Base-by-base conservation (phyloP, 805 yeast species). In the Candida argentea region DNA sequence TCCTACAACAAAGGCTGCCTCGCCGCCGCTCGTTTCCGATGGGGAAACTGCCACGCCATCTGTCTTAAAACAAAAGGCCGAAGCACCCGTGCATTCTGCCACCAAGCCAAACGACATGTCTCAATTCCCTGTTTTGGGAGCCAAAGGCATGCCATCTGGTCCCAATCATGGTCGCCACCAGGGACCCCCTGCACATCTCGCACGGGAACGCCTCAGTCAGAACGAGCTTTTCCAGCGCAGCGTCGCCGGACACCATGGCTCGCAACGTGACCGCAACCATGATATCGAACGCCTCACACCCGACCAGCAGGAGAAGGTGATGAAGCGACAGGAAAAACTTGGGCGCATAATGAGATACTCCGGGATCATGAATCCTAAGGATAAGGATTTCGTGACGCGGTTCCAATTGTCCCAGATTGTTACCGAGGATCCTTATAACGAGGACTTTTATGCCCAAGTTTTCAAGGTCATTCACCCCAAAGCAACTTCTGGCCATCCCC, bases 351-450 rank as follows among this genome's bases (percentile, higher is more conserved):
- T 81, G 48, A 76, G 73, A 46, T 84, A 78, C 59, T 81, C 91
- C 16, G 96, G 96, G 38, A 73, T 91, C 38, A 91, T 91, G 98
- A 84, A 86, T 44, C 94, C 95, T 33, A 82, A 89, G 60, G 98
- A 91, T 54, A 87, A 87, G 59, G 95, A 89, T 57, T 86, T 83
- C 48, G 89, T 91, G 27, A 85, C 95, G 24, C 72, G 96, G 50
- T 78, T 87, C 48, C 98, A 91, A 57, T 68, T 91, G 38, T 85
- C 95, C 27, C 95, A 87, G 52, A 81, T 91, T 55, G 95, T 91
- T 27, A 82, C 95, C 7, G 96, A 87, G 32, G 97, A 91, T 55
- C 98, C 98, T 9, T 84, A 82, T 55, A 85, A 83, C 47, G 98
- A 91, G 55, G 98, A 91, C 61, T 91, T 89, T 48, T 91, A 91